phyloP scores from a whole-genome alignment of 345 rosid species.

The Eucalyptus sp. region DNA sequence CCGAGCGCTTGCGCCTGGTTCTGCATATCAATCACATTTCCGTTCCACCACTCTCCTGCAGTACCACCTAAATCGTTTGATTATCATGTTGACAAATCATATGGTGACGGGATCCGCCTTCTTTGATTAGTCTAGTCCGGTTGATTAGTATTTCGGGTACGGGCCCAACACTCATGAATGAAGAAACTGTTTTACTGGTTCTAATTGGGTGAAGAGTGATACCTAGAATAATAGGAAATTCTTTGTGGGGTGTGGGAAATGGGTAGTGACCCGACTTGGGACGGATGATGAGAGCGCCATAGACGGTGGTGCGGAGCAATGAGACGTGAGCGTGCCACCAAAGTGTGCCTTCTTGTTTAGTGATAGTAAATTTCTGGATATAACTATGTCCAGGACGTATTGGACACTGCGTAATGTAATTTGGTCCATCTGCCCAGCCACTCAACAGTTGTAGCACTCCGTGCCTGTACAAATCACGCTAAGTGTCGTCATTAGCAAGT shows the following conservation, averaged over 20 bases:
- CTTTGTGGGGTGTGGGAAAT: conserved; percentile 55
- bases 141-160: background rate
- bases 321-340: conserved; percentile 91
- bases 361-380: conserved; percentile 45
- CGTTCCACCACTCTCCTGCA: conserved; percentile 90
- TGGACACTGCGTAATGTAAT: conserved; percentile 74
- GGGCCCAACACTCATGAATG: background rate
- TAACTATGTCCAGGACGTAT: conserved; percentile 50
- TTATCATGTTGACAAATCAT: background rate
- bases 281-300: conserved; percentile 77
- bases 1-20: conserved; percentile 43
- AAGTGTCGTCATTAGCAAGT: background rate
- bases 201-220: background rate
- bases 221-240: conserved; percentile 64
- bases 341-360: conserved; percentile 67
- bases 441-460: conserved; percentile 58
- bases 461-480: conserved; percentile 45
- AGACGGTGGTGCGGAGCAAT: conserved; percentile 59
- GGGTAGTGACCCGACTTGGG: conserved; percentile 58
- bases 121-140: background rate
- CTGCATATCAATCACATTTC: conserved; percentile 42
- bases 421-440: conserved; percentile 84
- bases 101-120: background rate
- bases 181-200: background rate
- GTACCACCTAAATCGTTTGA: background rate